These are phyloP conservation scores for Lepiota venenata DNA, from an alignment of 768 basidiomycete genomes.

Conservation along the genomic window DNA sequence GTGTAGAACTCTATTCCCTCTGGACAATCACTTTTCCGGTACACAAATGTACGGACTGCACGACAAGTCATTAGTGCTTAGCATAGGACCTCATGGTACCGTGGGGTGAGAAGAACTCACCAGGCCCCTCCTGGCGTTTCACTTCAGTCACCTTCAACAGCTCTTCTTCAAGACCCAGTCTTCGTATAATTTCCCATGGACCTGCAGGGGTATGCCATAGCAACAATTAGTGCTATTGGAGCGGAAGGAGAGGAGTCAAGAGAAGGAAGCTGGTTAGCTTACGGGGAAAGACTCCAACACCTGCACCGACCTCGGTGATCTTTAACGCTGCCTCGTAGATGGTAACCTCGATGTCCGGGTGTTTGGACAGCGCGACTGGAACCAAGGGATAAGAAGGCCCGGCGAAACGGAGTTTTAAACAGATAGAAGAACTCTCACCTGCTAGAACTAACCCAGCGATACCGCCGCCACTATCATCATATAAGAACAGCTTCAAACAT, in stretches of 20 bases:
- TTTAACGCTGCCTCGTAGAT: slow-evolving; percentile 51
- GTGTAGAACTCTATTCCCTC: slow-evolving; percentile 51
- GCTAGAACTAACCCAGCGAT: slow-evolving; percentile 47
- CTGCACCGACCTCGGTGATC: slow-evolving; percentile 57
- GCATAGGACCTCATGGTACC: not conserved
- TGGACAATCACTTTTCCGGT: slow-evolving; percentile 59
- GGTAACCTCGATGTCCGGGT: slow-evolving; percentile 52
- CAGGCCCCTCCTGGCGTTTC: slow-evolving; percentile 36
- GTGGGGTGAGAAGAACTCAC: slow-evolving; percentile 20
- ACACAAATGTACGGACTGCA: slow-evolving; percentile 48
- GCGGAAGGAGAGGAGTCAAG: not conserved
- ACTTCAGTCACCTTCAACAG: slow-evolving; percentile 35
- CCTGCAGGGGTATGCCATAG: slow-evolving; percentile 24
- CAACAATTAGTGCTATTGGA: slow-evolving; percentile 7
- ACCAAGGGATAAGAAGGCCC: slow-evolving; percentile 8
- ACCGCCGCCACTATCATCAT: slow-evolving; percentile 42
- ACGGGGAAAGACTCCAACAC: slow-evolving; percentile 54
- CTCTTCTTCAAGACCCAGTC: slow-evolving; percentile 44
- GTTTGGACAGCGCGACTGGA: slow-evolving; percentile 41
- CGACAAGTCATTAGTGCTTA: not conserved
- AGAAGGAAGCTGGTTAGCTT: slow-evolving; percentile 14
- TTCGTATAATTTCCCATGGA: slow-evolving; percentile 45
- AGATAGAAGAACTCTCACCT: slow-evolving; percentile 20
- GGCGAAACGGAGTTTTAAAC: not conserved
- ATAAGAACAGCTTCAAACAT: slow-evolving; percentile 15